These are phyloP conservation scores for Dactylorhiza incarnata DNA, from an alignment of 106 monocot species.

Conservation along the genomic window DNA sequence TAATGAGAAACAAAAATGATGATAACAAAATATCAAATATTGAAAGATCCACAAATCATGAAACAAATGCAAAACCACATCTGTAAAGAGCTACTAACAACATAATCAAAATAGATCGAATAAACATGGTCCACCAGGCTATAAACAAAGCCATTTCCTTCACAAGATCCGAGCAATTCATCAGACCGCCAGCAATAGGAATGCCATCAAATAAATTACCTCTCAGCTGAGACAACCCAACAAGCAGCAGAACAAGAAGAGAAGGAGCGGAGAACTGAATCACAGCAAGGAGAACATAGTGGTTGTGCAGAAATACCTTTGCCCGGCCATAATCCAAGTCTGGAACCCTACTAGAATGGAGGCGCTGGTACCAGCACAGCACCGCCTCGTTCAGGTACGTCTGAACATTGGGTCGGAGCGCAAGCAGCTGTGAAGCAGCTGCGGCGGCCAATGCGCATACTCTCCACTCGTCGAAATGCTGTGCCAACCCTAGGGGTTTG, in stretches of 20 bases:
- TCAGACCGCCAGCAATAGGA: constrained; percentile 6
- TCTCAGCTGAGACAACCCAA: constrained; percentile 52
- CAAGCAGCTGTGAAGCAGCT: constrained; percentile 39
- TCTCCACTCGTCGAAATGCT: constrained; percentile 3
- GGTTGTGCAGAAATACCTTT: constrained; percentile 85
- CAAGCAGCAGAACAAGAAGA: constrained; percentile 41
- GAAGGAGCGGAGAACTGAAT: constrained; percentile 72
- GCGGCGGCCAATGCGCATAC: constrained; percentile 29
- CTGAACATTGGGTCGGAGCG: constrained; percentile 51
- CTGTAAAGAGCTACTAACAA: constrained; percentile 42
- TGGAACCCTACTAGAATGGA: constrained; percentile 44
- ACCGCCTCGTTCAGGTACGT: constrained; percentile 87
- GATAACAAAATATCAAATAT: background rate
- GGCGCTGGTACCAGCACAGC: constrained; percentile 85
- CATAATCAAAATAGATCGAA: constrained; percentile 46
- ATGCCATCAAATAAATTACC: constrained; percentile 42
- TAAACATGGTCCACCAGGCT: constrained; percentile 77
- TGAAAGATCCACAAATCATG: constrained; percentile 22
- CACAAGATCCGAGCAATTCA: constrained; percentile 32
- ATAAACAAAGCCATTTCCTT: constrained; percentile 73
- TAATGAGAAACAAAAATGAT: background rate
- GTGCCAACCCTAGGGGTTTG: constrained; percentile 13
- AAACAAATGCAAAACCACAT: constrained; percentile 50
- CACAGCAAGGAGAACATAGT: constrained; percentile 53
- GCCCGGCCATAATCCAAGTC: constrained; percentile 79